Evolutionary conservation across 108 stramenopile genomes (phyloP), one percentile per base, ranked within the genome.

Genomic region (Discostella stelligeroides): DNA sequence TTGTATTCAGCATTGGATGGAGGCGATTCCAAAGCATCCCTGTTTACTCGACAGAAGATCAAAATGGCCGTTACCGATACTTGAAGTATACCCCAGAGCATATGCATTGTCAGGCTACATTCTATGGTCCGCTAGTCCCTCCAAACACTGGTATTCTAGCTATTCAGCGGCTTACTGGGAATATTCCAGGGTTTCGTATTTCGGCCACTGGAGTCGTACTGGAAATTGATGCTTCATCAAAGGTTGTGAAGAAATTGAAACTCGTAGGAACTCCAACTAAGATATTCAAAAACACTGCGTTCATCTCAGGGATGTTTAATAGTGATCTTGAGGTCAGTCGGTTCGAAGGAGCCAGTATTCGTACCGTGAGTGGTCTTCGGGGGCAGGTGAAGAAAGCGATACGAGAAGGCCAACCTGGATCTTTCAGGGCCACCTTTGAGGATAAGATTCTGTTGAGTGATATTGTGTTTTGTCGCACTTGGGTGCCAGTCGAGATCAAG

Each of bases 221-320:
- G 49, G 97, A 99, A 73, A 90, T 97, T 18, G 90, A 98, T 78
- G 91, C 92, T 27, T 91, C 90, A 25, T 96, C 96, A 60, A 83
- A 90, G 53, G 86, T 98, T 27, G 96, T 98, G 62, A 99, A 99
- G 79, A 99, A 99, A 81, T 86, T 99, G 60, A 99, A 98, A 81
- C 91, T 99, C 17, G 96, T 98, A 8, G 99, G 99, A 20, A 90
- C 95, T 4, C 98, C 99, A 0, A 82, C 81, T 37, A 98, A 98
- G 80, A 96, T 99, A 38, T 96, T 90, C 88, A 89, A 90, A 63
- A 98, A 98, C 72, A 97, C 98, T 7, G 98, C 99, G 4, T 98
- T 98, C 80, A 86, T 99, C 76, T 86, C 95, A n/a, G 99, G 97
- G 24, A 98, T 99, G 98, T 99, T 99, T 87, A 98, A 97, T 72